A percentile compares a stretch with the other conserved stretches of the same genome.
Evolutionary conservation across 1,284 basidiomycete species (phyloP).

Genomic region (Cutaneotrichosporon sp.): DNA sequence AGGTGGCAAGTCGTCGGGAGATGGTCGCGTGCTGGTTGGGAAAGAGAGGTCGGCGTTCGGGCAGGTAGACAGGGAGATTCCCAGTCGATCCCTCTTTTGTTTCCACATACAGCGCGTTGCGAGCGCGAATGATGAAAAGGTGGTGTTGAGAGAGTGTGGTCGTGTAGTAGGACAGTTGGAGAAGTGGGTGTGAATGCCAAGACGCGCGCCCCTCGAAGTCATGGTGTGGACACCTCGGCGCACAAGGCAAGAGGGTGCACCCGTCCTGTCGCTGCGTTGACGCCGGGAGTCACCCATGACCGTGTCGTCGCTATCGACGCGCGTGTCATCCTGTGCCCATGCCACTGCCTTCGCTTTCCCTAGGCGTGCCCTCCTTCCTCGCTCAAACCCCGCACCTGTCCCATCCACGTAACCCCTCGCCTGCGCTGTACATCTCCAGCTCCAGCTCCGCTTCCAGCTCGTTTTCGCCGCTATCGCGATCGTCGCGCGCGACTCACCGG

Average conservation of each 20-base stretch:
- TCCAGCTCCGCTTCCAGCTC: not conserved
- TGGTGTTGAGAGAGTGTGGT: no score
- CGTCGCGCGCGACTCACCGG: conserved; percentile 39
- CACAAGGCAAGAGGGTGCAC: no score
- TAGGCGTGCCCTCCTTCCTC: not conserved
- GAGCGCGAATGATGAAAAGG: no score
- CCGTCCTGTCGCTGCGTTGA: not conserved
- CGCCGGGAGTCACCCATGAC: not conserved
- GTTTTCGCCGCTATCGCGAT: not conserved
- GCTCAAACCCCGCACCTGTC: not conserved
- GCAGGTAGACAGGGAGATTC: no score
- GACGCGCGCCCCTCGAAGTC: no score
- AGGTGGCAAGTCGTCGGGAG: not conserved
- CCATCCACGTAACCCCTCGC: conserved; percentile 8
- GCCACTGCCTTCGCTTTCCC: not conserved
- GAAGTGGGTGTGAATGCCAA: no score
- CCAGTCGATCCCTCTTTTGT: no score
- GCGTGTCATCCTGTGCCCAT: not conserved
- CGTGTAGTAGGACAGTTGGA: no score
- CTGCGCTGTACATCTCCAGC: not conserved
- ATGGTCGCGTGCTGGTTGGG: not conserved
- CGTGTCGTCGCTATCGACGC: not conserved
- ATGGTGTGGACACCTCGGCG: no score
- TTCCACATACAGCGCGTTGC: no score
- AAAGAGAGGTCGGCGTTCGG: not conserved